Evolutionary conservation across 2,329 filamentous ascomycete species (phyloP).

Genomic region (Pseudogymnoascus sp.): DNA sequence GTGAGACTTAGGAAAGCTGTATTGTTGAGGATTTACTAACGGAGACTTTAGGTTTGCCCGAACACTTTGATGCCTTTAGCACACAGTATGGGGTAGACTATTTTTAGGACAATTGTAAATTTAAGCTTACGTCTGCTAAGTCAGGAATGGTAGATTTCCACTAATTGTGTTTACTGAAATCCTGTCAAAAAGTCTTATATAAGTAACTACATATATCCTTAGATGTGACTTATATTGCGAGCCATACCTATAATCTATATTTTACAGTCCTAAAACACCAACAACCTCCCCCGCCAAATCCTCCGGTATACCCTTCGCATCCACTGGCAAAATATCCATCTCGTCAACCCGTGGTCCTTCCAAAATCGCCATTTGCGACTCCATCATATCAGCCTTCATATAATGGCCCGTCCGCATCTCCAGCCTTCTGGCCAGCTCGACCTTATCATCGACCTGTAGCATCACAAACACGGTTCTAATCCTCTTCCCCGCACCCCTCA

Average conservation of each 20-base stretch:
- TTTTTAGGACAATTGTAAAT: not conserved
- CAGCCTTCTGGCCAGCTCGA: conserved; percentile 24
- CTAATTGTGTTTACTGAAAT: not conserved
- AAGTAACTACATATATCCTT: not conserved
- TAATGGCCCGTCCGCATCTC: conserved; percentile 29
- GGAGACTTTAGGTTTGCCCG: not conserved
- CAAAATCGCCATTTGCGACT: conserved; percentile 29
- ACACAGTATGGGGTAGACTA: not conserved
- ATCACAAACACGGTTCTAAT: conserved; percentile 30
- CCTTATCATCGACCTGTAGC: conserved; percentile 29
- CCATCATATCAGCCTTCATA: conserved; percentile 32
- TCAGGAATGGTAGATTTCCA: not conserved
- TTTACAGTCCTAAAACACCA: not conserved
- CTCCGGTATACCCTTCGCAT: conserved; percentile 6
- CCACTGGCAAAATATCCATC: conserved; percentile 30
- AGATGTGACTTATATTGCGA: not conserved
- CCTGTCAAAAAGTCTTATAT: not conserved
- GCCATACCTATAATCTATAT: not conserved
- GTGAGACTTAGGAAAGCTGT: not conserved
- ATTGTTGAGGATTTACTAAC: not conserved
- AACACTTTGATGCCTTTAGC: not conserved
- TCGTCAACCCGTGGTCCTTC: conserved; percentile 27
- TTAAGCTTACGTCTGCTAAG: not conserved
- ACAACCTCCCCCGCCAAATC: conserved; percentile 12
- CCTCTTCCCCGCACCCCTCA: conserved; percentile 23